Base-by-base conservation (phyloP, 345 rosid genomes). In the Hirschfeldia incana region DNA sequence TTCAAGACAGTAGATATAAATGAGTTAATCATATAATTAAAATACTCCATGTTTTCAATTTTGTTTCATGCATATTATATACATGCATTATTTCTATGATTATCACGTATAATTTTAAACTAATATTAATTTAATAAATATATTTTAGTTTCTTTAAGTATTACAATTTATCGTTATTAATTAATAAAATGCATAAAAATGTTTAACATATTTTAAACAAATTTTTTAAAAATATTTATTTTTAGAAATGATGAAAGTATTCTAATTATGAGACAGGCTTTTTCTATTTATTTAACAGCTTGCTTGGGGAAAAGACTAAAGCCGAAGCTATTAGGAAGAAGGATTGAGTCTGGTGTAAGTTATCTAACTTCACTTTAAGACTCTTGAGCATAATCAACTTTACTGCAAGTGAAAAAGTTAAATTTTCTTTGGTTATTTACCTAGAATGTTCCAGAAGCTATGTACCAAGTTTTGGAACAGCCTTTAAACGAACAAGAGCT, bases 231-330 rank as follows among this genome's bases (percentile, higher is more conserved):
- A 29, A 29, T 29, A 29, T 29, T 29, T 29, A 29, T 29, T 29
- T 29, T 29, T 29, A 29, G 32, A 29, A 29, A 29, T 29, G 32
- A 4, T 21, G 30, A 29, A 29, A 29, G 32, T 34, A 36, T 7
- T 27, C 0, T 26, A 36, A n/a, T 39, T 15, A 27, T 72, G 32
- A 61, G 29, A 30, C 3, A 21, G 1, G n/a, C 4, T 26, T 3
- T 4, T 6, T 26, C 17, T 26, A 26, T 79, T 26, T 2, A 36
- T 65, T 33, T 75, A 76, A 59, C 81, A 92, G 98, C 95, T 74
- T 94, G 98, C 88, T 67, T 93, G 76, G 99, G 99, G n/a, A 91
- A 93, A 76, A 88, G 87, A 73, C 53, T 91, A 69, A 85, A 93
- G 28, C 99, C 99, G 62, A 88, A 86, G 77, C 78, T 93, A 55